Percentiles rank a stretch among this genome's conserved stretches.
phyloP scores from a whole-genome alignment of 345 rosid species.

The Turnera subulata region DNA sequence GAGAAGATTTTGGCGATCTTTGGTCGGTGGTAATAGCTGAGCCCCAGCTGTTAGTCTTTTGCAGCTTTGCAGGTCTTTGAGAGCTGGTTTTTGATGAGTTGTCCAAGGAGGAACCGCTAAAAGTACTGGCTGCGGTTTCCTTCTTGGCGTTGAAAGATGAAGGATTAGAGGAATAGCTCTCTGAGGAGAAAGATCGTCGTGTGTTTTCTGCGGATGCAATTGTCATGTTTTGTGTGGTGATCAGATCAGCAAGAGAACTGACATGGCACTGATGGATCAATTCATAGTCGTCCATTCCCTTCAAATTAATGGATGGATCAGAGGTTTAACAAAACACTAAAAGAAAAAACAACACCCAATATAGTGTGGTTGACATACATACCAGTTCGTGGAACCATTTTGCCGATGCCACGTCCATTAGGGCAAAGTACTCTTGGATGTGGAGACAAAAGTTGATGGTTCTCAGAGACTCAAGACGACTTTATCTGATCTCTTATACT shows the following conservation, averaged over 20 bases:
- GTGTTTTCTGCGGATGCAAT: conserved; percentile 13
- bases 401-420: conserved; percentile 32
- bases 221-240: conserved; percentile 21
- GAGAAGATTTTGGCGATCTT: conserved; percentile 11
- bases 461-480: too few species aligned
- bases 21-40: conserved; percentile 17
- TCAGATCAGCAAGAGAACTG: conserved; percentile 23
- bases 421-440: neutral
- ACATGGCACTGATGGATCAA: conserved; percentile 38
- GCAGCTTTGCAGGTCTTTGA: conserved; percentile 27
- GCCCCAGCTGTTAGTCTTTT: conserved; percentile 30
- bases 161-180: conserved; percentile 26
- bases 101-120: conserved; percentile 15
- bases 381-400: conserved; percentile 58
- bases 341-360: too few species aligned
- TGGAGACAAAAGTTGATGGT: neutral
- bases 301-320: too few species aligned
- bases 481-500: too few species aligned
- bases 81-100: conserved; percentile 11
- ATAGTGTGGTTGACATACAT: conserved; percentile 3
- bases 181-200: conserved; percentile 34
- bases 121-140: conserved; percentile 4
- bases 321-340: too few species aligned
- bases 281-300: conserved; percentile 44
- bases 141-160: conserved; percentile 11